Evolutionary conservation across 2,329 filamentous ascomycete genomes (phyloP).

Genomic region (Fusarium foetens): DNA sequence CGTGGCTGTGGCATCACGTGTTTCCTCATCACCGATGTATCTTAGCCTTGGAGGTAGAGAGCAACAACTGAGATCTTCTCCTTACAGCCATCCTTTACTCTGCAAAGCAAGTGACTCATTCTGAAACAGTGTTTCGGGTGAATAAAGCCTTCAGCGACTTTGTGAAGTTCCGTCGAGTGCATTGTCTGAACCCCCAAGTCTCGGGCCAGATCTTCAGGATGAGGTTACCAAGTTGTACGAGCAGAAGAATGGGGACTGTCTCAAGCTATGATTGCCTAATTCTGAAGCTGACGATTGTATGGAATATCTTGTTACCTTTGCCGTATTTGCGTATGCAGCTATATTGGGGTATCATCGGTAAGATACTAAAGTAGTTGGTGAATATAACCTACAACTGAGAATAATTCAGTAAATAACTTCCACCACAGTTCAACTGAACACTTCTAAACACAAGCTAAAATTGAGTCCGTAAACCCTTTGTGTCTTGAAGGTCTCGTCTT

Average conservation of each 20-base stretch:
- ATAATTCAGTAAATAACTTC: background rate
- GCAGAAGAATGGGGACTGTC: constrained; percentile 7
- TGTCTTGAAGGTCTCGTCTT: background rate
- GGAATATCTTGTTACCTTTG: background rate
- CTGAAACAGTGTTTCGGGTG: constrained; percentile 11
- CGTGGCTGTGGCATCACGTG: constrained; percentile 31
- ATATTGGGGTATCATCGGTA: background rate
- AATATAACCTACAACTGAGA: background rate
- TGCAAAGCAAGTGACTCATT: background rate
- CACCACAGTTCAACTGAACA: background rate
- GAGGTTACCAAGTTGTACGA: constrained; percentile 15
- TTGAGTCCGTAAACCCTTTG: background rate
- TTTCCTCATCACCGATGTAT: background rate
- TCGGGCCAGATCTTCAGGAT: constrained; percentile 11
- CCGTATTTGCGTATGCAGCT: background rate
- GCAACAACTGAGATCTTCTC: background rate
- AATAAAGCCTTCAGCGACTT: background rate
- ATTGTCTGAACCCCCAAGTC: constrained; percentile 9
- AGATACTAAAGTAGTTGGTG: background rate
- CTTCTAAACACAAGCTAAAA: background rate
- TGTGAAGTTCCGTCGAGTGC: background rate
- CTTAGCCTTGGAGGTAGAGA: background rate
- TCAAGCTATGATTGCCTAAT: constrained; percentile 23
- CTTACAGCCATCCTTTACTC: background rate
- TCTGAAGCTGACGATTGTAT: background rate